Evolutionary conservation across 805 yeast genomes (phyloP).

Genomic region (Cyberlindnera samutprakarnensis): DNA sequence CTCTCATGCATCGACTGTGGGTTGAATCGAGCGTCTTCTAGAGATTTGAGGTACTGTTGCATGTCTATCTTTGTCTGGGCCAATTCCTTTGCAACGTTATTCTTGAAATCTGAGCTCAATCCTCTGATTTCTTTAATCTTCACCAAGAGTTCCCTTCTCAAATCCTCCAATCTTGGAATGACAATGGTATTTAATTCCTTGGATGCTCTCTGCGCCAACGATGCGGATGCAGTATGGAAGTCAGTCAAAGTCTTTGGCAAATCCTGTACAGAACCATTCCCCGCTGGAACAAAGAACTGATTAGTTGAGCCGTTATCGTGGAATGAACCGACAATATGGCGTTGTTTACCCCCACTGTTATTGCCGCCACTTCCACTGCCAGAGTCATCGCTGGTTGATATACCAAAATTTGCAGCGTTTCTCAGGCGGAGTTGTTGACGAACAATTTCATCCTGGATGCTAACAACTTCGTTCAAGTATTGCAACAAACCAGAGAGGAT

Average conservation of each 20-base stretch:
- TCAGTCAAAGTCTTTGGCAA: slow-evolving; percentile 63
- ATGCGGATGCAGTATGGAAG: slow-evolving; percentile 55
- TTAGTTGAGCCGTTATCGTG: too few species aligned
- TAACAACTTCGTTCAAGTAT: slow-evolving; percentile 72
- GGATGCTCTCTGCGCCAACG: slow-evolving; percentile 48
- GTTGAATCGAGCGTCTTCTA: slow-evolving; percentile 50
- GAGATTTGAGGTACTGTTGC: slow-evolving; percentile 46
- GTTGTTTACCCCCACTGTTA: neutral
- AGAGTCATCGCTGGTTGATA: slow-evolving; percentile 12
- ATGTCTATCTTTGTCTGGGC: slow-evolving; percentile 54
- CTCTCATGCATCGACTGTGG: slow-evolving; percentile 40
- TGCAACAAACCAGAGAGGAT: slow-evolving; percentile 67
- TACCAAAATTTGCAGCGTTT: slow-evolving; percentile 56
- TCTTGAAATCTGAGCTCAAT: slow-evolving; percentile 78
- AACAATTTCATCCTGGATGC: slow-evolving; percentile 82
- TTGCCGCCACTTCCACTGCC: neutral
- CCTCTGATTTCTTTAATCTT: slow-evolving; percentile 85
- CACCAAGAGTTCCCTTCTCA: slow-evolving; percentile 67
- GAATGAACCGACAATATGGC: too few species aligned
- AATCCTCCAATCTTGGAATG: slow-evolving; percentile 59
- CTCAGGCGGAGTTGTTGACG: slow-evolving; percentile 77
- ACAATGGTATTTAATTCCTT: slow-evolving; percentile 55
- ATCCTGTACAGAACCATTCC: slow-evolving; percentile 77
- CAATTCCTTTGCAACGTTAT: slow-evolving; percentile 62
- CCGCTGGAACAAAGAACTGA: slow-evolving; percentile 63